Base-by-base conservation (phyloP, 139 green algal species). In the Tetradesmus lagerheimii region DNA sequence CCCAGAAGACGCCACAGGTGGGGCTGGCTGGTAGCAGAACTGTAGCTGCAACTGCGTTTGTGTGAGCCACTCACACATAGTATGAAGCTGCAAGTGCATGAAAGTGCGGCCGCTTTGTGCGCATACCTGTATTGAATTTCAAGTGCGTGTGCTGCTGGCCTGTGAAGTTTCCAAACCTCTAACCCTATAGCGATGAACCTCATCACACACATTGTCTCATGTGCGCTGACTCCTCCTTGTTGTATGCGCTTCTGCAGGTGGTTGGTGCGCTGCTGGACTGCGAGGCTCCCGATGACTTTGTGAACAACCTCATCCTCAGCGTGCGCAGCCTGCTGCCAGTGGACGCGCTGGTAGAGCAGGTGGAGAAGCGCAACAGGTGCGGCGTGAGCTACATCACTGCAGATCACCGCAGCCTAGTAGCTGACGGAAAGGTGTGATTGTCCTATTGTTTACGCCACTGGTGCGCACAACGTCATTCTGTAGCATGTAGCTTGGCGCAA, bases 241-340 rank as follows among this genome's bases (percentile, higher is more conserved):
- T 88, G 57, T 29, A 37, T 23, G 16, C 57, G 1, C 16, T 66
- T 31, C 67, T 57, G 23, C 91, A 96, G 71, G 98, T 99, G 80
- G 97, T 99, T 38, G 98, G 97, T n/a, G 97, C 96, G 37, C 95
- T 99, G 91, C 94, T 99, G 87, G 98, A 99, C 87, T 94, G 93
- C 12, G 98, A 99, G 94, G 98, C 97, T 15, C 90, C 96, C 6
- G 97, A 99, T 83, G 95, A 97, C 75, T 99, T 99, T 93, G 95
- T 99, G 89, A 99, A 96, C 92, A 99, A 99, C 92, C 96, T 99
- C 81, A 99, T 99, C 93, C 94, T 99, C n/a, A 98, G 94, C 12
- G 98, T 99, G 89, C 96, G 98, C 74, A 92, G 67, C 20, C 93
- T 99, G 75, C 93, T 99, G 39, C 97, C 97, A 0, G 97, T 99